These are phyloP conservation scores for Aspergillus sp. DNA, from an alignment of 2,329 filamentous ascomycete species.

Conservation along the genomic window DNA sequence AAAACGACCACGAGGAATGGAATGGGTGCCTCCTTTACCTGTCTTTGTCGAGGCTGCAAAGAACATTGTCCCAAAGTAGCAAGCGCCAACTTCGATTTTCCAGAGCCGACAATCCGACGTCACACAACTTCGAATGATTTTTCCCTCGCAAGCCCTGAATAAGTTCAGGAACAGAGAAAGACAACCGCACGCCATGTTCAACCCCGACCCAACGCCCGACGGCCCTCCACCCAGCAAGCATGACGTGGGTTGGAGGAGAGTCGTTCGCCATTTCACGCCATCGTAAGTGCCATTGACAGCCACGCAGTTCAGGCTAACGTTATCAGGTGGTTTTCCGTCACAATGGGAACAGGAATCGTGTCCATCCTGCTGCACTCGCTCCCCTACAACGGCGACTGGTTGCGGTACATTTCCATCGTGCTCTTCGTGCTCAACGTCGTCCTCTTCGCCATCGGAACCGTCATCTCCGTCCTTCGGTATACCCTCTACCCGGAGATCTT, in stretches of 20 bases:
- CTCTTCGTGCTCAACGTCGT: conserved; percentile 39
- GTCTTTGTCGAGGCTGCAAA: too few relatives aligned
- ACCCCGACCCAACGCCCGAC: neutral
- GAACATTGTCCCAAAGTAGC: too few relatives aligned
- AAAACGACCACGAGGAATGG: neutral
- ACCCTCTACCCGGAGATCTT: conserved; percentile 66
- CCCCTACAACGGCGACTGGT: conserved; percentile 39
- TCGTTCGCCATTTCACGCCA: conserved; percentile 42
- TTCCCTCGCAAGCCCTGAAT: neutral
- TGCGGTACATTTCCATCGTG: conserved; percentile 39
- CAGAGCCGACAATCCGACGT: too few relatives aligned
- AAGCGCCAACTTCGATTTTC: too few relatives aligned
- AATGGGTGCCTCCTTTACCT: too few relatives aligned
- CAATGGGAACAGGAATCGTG: conserved; percentile 45
- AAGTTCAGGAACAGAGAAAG: neutral
- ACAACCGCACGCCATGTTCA: neutral
- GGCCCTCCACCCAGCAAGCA: conserved; percentile 27
- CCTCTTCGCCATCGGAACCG: conserved; percentile 34
- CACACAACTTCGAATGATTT: neutral
- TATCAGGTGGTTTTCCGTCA: conserved; percentile 42
- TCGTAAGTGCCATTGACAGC: conserved; percentile 34
- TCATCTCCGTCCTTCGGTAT: conserved; percentile 61
- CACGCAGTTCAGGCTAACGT: neutral
- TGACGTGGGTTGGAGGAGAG: conserved; percentile 36
- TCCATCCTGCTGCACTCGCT: conserved; percentile 38